Conservation (phyloP, 306 rosid genomes). For the Rubus idaeus region DNA sequence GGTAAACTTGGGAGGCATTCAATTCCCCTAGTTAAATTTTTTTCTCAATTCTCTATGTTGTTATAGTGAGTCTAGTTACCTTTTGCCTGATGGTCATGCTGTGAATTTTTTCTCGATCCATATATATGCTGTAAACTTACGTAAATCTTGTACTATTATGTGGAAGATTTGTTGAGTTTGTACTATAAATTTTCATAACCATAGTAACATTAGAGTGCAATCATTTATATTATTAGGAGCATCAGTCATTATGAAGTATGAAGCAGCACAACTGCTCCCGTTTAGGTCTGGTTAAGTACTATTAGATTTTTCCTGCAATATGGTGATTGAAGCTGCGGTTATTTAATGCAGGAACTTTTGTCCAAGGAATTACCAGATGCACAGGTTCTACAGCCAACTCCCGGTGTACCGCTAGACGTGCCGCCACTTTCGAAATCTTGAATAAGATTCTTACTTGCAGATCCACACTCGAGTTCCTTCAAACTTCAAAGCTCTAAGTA, state of each 20-base stretch:
- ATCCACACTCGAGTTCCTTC: not conserved
- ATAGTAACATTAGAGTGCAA: not conserved
- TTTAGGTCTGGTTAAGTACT: not conserved
- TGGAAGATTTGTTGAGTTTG: not conserved
- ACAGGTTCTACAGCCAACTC: conserved; percentile 57
- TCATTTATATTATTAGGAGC: not conserved
- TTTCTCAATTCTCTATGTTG: not conserved
- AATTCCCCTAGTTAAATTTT: not conserved
- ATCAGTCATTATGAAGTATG: not conserved
- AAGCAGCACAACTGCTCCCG: not conserved
- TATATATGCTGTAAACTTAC: not conserved
- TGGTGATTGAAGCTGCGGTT: conserved; percentile 28
- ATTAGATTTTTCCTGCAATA: not conserved
- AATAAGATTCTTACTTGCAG: conserved; percentile 7
- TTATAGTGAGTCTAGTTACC: not conserved
- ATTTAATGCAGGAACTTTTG: conserved; percentile 63
- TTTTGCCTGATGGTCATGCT: not conserved
- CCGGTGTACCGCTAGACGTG: conserved; percentile 67
- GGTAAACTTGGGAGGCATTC: not conserved
- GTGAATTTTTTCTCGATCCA: not conserved
- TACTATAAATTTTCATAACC: not conserved
- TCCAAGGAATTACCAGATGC: conserved; percentile 68
- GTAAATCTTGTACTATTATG: not conserved
- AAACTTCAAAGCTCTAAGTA: not conserved
- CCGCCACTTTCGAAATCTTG: conserved; percentile 27